Conservation (phyloP, 768 basidiomycete species). For the Phaeolepiota aurea region DNA sequence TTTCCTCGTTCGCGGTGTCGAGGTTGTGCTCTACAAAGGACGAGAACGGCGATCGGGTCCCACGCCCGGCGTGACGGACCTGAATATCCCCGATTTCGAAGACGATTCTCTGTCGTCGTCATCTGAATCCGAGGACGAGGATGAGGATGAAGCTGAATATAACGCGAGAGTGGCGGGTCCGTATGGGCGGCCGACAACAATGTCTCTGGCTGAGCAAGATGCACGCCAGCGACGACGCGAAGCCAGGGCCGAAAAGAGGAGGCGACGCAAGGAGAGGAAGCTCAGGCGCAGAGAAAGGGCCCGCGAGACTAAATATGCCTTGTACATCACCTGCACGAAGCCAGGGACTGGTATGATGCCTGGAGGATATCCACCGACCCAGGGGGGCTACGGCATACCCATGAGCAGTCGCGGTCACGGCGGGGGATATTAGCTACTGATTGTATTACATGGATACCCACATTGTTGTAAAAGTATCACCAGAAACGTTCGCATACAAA, state of each 20-base stretch:
- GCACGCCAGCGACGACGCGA: conserved; percentile 45
- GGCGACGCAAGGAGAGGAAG: conserved; percentile 58
- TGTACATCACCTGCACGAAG: conserved; percentile 50
- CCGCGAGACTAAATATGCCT: conserved; percentile 51
- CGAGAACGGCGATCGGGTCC: conserved; percentile 69
- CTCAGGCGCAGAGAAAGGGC: conserved; percentile 49
- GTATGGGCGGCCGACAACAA: conserved; percentile 32
- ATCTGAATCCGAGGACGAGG: conserved; percentile 30
- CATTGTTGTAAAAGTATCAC: too few relatives aligned
- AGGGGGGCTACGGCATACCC: conserved; percentile 11
- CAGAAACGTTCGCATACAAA: too few relatives aligned
- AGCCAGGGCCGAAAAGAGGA: conserved; percentile 51
- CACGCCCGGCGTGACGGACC: conserved; percentile 44
- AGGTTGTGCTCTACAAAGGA: conserved; percentile 75
- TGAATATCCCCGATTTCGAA: conserved; percentile 38
- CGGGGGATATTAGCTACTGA: conserved; percentile 4
- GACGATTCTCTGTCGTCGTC: conserved; percentile 31
- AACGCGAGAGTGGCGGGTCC: conserved; percentile 11
- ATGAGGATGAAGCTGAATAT: conserved; percentile 31
- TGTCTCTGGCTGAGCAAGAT: too few relatives aligned
- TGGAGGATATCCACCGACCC: conserved; percentile 11
- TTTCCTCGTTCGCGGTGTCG: conserved; percentile 68
- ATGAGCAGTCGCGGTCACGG: conserved; percentile 10
- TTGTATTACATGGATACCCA: too few relatives aligned
- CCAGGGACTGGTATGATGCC: conserved; percentile 16